Percentiles rank a stretch among this genome's conserved stretches.
Evolutionary conservation across 225 moss, liverwort and hornwort genomes (phyloP).

Genomic region (Antitrichia curtipendula): DNA sequence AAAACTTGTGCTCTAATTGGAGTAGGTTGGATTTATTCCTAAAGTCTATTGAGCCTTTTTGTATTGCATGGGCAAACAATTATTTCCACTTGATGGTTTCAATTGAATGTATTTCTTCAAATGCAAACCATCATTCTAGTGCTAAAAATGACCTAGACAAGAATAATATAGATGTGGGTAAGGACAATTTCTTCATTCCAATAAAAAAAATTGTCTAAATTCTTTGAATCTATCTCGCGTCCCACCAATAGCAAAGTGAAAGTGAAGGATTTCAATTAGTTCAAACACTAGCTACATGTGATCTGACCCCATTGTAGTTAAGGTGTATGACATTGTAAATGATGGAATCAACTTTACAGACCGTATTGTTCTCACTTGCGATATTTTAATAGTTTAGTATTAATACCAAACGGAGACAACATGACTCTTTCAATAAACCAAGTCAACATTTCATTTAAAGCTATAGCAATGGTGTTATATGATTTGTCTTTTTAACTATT

Average conservation of each 20-base stretch:
- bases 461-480: too few species aligned
- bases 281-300: not conserved
- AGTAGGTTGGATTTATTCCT: not conserved
- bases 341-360: too few species aligned
- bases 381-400: too few species aligned
- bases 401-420: too few species aligned
- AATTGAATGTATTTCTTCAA: not conserved
- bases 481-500: too few species aligned
- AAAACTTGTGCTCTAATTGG: not conserved
- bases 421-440: too few species aligned
- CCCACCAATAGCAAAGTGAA: accelerated
- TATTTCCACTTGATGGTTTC: not conserved
- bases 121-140: not conserved
- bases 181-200: not conserved
- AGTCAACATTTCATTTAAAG: too few species aligned
- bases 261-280: accelerated
- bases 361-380: too few species aligned
- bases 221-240: accelerated
- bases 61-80: not conserved
- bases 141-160: not conserved
- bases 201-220: not conserved
- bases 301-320: not conserved
- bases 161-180: not conserved
- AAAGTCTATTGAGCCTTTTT: not conserved
- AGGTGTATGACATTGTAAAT: not conserved